Conservation (phyloP, 2,329 filamentous ascomycete species). For the Thyridium curvatum region DNA sequence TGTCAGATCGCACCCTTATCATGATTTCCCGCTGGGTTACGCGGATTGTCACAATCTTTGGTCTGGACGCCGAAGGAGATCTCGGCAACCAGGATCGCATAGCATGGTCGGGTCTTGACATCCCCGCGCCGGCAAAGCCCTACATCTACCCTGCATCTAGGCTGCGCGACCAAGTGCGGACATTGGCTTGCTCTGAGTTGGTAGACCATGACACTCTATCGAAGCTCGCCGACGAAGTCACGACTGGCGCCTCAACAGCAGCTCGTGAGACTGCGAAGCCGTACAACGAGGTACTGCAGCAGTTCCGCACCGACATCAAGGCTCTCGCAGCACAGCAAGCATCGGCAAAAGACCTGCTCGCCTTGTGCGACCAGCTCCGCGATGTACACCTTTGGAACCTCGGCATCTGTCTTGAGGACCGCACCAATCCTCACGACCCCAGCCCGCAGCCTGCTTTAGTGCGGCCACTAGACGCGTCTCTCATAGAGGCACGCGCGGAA, state of each 20-base stretch:
- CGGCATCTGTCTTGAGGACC: conserved; percentile 66
- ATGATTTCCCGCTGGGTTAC: conserved; percentile 55
- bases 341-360: conserved; percentile 53
- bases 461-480: conserved; percentile 53
- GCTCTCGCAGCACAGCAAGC: conserved; percentile 33
- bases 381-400: conserved; percentile 60
- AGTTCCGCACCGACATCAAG: conserved; percentile 34
- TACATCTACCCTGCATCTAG: conserved; percentile 50
- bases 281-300: conserved; percentile 21
- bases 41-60: conserved; percentile 58
- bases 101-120: conserved; percentile 60
- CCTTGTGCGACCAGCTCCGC: conserved; percentile 58
- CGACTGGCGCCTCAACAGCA: conserved; percentile 6
- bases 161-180: conserved; percentile 27
- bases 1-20: conserved; percentile 13
- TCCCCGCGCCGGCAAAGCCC: conserved; percentile 51
- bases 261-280: conserved; percentile 7
- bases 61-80: conserved; percentile 42
- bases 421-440: no score
- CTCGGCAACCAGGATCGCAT: conserved; percentile 35
- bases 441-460: conserved; percentile 54
- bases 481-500: conserved; percentile 47
- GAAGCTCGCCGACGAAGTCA: conserved; percentile 10
- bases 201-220: conserved; percentile 16
- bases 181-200: conserved; percentile 31